phyloP scores from a whole-genome alignment of 495 filamentous ascomycete genomes.

The Astrocystis sublimbata region DNA sequence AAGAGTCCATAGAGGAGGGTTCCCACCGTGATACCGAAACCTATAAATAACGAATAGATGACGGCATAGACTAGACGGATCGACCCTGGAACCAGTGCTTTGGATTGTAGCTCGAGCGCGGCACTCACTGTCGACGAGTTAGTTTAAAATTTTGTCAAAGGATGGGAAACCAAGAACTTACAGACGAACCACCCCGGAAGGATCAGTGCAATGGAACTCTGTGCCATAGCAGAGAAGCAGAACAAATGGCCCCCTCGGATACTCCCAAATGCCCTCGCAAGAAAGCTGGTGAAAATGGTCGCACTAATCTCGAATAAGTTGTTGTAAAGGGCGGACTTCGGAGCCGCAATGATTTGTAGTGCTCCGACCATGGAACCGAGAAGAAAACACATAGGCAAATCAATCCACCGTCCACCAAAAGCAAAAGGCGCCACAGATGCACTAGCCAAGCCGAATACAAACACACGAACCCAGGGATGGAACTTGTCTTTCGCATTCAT shows the following conservation, averaged over 20 bases:
- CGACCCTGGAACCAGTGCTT: conserved; percentile 82
- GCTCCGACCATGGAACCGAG: conserved; percentile 81
- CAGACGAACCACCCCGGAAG: conserved; percentile 82
- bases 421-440: conserved; percentile 83
- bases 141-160: conserved; percentile 1
- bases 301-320: conserved; percentile 93
- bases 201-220: conserved; percentile 89
- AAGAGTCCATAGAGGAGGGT: conserved; percentile 86
- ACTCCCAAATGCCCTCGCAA: conserved; percentile 84
- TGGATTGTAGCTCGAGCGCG: conserved; percentile 86
- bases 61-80: conserved; percentile 96
- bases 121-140: conserved; percentile 48
- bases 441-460: conserved; percentile 82
- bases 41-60: conserved; percentile 92
- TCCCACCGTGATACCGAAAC: conserved; percentile 96
- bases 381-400: conserved; percentile 84
- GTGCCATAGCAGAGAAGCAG: conserved; percentile 90
- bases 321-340: conserved; percentile 74
- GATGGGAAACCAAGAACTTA: conserved; percentile 26
- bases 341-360: conserved; percentile 77
- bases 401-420: conserved; percentile 82
- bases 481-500: conserved; percentile 64
- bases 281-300: conserved; percentile 83
- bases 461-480: conserved; percentile 68
- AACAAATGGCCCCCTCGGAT: conserved; percentile 71